Conservation (phyloP, 1,284 basidiomycete genomes). For the Cutaneotrichosporon arboriforme region DNA sequence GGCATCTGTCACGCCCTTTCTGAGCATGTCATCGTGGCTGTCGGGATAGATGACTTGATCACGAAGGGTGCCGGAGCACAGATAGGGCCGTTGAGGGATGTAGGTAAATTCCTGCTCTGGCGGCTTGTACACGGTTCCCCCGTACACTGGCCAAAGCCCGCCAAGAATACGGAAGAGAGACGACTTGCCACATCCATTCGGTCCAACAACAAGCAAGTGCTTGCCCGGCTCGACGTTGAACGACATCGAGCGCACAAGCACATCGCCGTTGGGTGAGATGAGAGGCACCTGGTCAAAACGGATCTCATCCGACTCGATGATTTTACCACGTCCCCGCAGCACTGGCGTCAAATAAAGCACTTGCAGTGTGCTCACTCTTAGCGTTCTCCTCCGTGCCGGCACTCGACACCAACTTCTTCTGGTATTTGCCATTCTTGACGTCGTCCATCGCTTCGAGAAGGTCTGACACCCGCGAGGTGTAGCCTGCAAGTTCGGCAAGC, state of each 20-base stretch:
- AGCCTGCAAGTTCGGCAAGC: conserved; percentile 89
- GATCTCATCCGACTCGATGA: conserved; percentile 76
- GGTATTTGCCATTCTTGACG: conserved; percentile 73
- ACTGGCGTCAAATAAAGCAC: conserved; percentile 53
- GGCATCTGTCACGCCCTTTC: conserved; percentile 66
- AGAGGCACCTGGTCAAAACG: conserved; percentile 90
- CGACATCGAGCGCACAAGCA: conserved; percentile 74
- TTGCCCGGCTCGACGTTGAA: conserved; percentile 89
- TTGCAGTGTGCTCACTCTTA: conserved; percentile 55
- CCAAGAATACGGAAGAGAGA: conserved; percentile 91
- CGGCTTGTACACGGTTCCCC: conserved; percentile 89
- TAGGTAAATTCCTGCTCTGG: conserved; percentile 83
- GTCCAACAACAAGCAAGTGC: conserved; percentile 85
- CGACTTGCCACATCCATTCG: conserved; percentile 84
- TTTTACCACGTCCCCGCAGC: conserved; percentile 68
- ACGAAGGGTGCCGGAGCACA: conserved; percentile 84
- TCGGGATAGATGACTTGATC: conserved; percentile 85
- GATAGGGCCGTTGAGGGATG: conserved; percentile 92
- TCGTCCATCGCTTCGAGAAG: conserved; percentile 90
- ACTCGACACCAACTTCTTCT: conserved; percentile 79
- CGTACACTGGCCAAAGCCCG: conserved; percentile 95
- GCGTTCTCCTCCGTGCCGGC: conserved; percentile 72
- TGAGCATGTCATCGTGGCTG: conserved; percentile 56
- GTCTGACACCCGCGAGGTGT: conserved; percentile 83
- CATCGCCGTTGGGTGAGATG: conserved; percentile 91